phyloP scores from a whole-genome alignment of 2,329 filamentous ascomycete genomes.

The Tympanopsis confertula region DNA sequence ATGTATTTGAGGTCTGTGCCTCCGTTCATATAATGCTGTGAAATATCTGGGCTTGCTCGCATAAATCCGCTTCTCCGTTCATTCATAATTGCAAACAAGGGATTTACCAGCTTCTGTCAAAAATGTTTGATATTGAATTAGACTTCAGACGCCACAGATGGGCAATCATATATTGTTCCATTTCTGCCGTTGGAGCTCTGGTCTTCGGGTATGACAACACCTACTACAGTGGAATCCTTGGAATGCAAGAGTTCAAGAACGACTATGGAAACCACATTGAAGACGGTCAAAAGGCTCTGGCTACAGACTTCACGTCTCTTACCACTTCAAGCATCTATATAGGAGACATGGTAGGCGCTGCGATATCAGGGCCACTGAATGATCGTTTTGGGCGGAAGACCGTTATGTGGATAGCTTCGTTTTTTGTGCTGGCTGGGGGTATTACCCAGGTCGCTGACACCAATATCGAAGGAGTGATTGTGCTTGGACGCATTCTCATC shows the following conservation, averaged over 20 bases:
- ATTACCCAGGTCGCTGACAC: slow-evolving; percentile 10
- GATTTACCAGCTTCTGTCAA: too few species aligned
- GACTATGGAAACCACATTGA: slow-evolving; percentile 11
- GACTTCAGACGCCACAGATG: slow-evolving; percentile 10
- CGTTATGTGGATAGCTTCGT: slow-evolving; percentile 11
- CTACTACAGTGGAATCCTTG: slow-evolving; percentile 16
- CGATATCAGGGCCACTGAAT: slow-evolving; percentile 13
- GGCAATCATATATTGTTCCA: slow-evolving; percentile 12
- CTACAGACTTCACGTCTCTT: slow-evolving; percentile 12
- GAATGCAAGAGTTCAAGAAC: slow-evolving; percentile 11
- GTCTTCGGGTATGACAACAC: slow-evolving; percentile 15
- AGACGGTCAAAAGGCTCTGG: slow-evolving; percentile 9
- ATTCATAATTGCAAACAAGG: too few species aligned
- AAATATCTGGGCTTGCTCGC: too few species aligned
- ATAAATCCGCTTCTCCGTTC: too few species aligned
- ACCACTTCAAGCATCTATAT: slow-evolving; percentile 16
- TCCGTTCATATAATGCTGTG: too few species aligned
- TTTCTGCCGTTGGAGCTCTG: slow-evolving; percentile 14
- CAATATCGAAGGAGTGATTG: slow-evolving; percentile 9
- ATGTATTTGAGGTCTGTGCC: too few species aligned
- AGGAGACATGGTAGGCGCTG: slow-evolving; percentile 13
- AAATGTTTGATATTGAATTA: too few species aligned
- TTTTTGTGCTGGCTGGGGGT: slow-evolving; percentile 12
- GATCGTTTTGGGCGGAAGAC: slow-evolving; percentile 11
- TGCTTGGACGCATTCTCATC: slow-evolving; percentile 12